These are phyloP conservation scores for Apiospora hydei DNA, from an alignment of 2,329 filamentous ascomycete genomes.

Conservation along the genomic window DNA sequence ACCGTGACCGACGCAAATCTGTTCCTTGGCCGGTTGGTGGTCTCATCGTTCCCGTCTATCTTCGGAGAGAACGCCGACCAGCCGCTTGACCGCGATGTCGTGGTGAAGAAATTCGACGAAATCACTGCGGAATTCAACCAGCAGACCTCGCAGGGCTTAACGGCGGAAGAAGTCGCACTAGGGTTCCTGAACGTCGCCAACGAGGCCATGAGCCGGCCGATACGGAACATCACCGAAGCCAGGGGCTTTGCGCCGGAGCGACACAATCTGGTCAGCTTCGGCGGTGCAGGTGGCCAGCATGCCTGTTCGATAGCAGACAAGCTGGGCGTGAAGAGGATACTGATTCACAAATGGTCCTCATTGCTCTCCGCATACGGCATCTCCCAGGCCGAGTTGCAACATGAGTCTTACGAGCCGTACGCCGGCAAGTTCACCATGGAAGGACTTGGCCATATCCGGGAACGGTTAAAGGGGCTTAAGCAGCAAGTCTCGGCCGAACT, in stretches of 20 bases:
- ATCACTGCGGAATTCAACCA: slow-evolving; percentile 51
- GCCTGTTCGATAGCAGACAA: slow-evolving; percentile 49
- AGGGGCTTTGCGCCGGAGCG: slow-evolving; percentile 41
- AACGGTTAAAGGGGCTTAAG: slow-evolving; percentile 23
- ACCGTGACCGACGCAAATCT: slow-evolving; percentile 78
- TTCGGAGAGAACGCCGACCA: slow-evolving; percentile 73
- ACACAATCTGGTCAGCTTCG: slow-evolving; percentile 54
- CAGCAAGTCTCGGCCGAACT: slow-evolving; percentile 48
- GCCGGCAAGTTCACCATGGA: slow-evolving; percentile 28
- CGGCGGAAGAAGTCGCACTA: slow-evolving; percentile 57
- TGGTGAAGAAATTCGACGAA: slow-evolving; percentile 47
- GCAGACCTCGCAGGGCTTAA: slow-evolving; percentile 34
- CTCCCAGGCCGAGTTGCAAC: slow-evolving; percentile 31
- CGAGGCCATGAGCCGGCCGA: slow-evolving; percentile 78
- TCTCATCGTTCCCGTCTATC: slow-evolving; percentile 76
- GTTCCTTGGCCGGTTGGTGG: slow-evolving; percentile 64
- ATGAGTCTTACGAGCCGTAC: slow-evolving; percentile 29
- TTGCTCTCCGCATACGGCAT: slow-evolving; percentile 46
- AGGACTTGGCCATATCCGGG: slow-evolving; percentile 23
- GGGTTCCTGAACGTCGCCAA: slow-evolving; percentile 80
- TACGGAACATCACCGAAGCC: slow-evolving; percentile 68
- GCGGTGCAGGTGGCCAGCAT: slow-evolving; percentile 75
- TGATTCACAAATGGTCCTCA: slow-evolving; percentile 47
- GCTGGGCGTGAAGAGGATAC: slow-evolving; percentile 47
- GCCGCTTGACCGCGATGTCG: slow-evolving; percentile 50